Percentiles rank a stretch among this genome's conserved stretches.
Conservation (phyloP, 257 asterid species). For the Solanum medicagineum region DNA sequence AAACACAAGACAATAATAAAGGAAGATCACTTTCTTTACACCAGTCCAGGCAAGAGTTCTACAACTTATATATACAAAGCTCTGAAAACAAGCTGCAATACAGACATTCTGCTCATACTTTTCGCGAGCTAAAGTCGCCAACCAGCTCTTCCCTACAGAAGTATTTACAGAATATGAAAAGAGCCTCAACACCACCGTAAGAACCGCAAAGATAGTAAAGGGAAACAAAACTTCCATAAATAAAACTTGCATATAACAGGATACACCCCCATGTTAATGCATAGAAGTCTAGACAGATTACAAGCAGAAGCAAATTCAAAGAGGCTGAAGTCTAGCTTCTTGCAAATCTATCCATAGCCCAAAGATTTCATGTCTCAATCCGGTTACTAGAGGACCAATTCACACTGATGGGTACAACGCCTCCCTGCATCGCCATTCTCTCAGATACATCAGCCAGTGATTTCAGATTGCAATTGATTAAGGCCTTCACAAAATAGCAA, state of each 20-base stretch:
- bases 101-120: neutral
- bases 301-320: neutral
- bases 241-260: neutral
- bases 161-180: neutral
- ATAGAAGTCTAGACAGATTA: neutral
- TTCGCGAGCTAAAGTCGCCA: neutral
- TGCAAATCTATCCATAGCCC: neutral
- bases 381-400: neutral
- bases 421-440: conserved; percentile 52
- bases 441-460: conserved; percentile 68
- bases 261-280: neutral
- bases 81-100: neutral
- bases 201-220: neutral
- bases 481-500: conserved; percentile 67
- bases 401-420: neutral
- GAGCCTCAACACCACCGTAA: neutral
- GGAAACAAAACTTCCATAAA: neutral
- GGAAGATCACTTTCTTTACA: neutral
- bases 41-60: neutral
- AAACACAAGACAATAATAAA: neutral
- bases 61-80: neutral
- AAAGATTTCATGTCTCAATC: neutral
- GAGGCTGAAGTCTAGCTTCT: neutral
- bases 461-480: conserved; percentile 77
- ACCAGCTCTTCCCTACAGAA: neutral